Conservation (phyloP, 345 rosid genomes). For the Rhodomyrtus tomentosa region DNA sequence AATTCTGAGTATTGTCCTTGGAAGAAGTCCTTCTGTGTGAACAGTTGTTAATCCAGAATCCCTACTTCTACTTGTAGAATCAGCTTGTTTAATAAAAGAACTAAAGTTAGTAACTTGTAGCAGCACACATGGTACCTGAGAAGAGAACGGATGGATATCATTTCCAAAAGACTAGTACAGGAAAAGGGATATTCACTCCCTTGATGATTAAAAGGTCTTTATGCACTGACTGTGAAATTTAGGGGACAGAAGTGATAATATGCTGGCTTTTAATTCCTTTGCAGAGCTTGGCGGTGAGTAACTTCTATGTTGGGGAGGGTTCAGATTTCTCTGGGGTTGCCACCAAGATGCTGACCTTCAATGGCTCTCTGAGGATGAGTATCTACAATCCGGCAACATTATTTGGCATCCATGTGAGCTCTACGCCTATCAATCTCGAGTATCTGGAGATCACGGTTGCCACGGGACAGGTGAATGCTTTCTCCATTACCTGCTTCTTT, state of each 20-base stretch:
- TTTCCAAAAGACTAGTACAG: not conserved
- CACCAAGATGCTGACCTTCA: slow-evolving; percentile 61
- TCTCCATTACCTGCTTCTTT: not conserved
- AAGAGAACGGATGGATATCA: not conserved
- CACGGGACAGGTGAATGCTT: slow-evolving; percentile 43
- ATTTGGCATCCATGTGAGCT: slow-evolving; percentile 74
- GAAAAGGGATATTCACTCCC: not conserved
- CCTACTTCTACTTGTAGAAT: not conserved
- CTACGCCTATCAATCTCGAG: slow-evolving; percentile 46
- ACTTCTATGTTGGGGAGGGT: slow-evolving; percentile 60
- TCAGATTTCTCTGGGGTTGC: slow-evolving; percentile 63
- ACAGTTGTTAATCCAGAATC: not conserved
- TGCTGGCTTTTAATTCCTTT: not conserved
- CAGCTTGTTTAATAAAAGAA: not conserved
- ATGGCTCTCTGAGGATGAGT: slow-evolving; percentile 43
- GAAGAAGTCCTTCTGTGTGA: not conserved
- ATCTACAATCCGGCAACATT: slow-evolving; percentile 65
- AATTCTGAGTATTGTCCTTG: not conserved
- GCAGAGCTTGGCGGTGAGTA: slow-evolving; percentile 56
- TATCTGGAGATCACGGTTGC: slow-evolving; percentile 47
- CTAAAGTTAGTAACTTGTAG: not conserved
- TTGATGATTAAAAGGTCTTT: not conserved
- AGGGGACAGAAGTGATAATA: not conserved
- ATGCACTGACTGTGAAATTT: not conserved
- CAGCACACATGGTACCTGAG: not conserved